Conservation (phyloP, 2,329 filamentous ascomycete species). For the Paracamarosporium sp. region DNA sequence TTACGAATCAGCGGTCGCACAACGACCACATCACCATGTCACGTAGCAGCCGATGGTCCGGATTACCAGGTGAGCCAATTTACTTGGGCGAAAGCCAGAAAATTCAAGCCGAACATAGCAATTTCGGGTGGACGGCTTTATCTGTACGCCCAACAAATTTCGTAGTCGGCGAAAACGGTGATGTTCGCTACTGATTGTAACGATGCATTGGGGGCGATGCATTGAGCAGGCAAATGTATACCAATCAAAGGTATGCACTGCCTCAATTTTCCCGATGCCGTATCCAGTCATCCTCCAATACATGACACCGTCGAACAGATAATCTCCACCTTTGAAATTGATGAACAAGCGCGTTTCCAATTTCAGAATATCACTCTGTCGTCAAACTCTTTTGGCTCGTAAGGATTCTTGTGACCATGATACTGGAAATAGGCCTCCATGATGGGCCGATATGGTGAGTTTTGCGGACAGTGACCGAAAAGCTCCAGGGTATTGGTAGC, state of each 20-base stretch:
- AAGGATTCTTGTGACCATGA: constrained; percentile 42
- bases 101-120: neutral
- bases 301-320: too few species aligned
- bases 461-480: constrained; percentile 40
- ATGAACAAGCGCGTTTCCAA: neutral
- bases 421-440: constrained; percentile 41
- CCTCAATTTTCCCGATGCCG: neutral
- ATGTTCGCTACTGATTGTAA: neutral
- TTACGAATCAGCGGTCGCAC: constrained; percentile 7
- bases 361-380: constrained; percentile 25
- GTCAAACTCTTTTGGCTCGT: constrained; percentile 26
- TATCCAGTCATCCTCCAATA: neutral
- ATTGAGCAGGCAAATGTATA: neutral
- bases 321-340: too few species aligned
- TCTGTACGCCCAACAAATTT: neutral
- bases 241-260: neutral
- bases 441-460: constrained; percentile 36
- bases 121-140: neutral
- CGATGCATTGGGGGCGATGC: neutral
- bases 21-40: constrained; percentile 3
- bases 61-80: neutral
- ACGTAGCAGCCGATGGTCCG: neutral
- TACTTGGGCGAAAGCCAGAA: neutral
- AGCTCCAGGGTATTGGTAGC: constrained; percentile 44
- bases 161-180: neutral